phyloP scores from a whole-genome alignment of 108 stramenopile species.

The Cyclotella cryptica region DNA sequence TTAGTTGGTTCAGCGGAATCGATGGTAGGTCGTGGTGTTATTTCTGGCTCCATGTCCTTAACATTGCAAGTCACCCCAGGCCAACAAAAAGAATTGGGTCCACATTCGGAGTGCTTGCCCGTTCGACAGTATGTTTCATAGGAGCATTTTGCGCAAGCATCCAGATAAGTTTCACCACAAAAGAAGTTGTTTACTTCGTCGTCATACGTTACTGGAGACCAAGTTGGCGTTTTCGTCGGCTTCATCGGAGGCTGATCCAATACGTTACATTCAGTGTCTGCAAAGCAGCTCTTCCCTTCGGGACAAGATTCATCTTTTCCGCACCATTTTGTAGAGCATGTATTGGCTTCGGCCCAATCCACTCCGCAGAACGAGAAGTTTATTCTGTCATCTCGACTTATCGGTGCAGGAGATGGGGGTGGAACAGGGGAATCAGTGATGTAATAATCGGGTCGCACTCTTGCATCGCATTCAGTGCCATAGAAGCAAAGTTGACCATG shows the following conservation, averaged over 20 bases:
- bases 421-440: conserved; percentile 13
- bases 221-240: conserved; percentile 30
- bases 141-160: conserved; percentile 21
- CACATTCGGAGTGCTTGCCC: conserved; percentile 20
- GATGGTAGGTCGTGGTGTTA: conserved; percentile 13
- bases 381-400: conserved; percentile 6
- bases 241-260: conserved; percentile 10
- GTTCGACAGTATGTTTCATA: conserved; percentile 18
- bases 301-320: conserved; percentile 21
- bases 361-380: conserved; percentile 25
- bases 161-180: conserved; percentile 25
- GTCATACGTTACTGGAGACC: conserved; percentile 25
- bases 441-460: conserved; percentile 27
- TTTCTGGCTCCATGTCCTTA: conserved; percentile 13
- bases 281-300: conserved; percentile 24
- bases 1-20: conserved; percentile 11
- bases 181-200: conserved; percentile 18
- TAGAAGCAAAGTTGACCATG: conserved; percentile 26
- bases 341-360: conserved; percentile 33
- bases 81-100: conserved; percentile 13
- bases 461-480: conserved; percentile 34
- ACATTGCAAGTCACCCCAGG: conserved; percentile 27
- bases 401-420: conserved; percentile 1
- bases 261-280: conserved; percentile 34
- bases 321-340: conserved; percentile 33